Evolutionary conservation across 768 basidiomycete species (phyloP).

Genomic region (Astraeus odoratus): DNA sequence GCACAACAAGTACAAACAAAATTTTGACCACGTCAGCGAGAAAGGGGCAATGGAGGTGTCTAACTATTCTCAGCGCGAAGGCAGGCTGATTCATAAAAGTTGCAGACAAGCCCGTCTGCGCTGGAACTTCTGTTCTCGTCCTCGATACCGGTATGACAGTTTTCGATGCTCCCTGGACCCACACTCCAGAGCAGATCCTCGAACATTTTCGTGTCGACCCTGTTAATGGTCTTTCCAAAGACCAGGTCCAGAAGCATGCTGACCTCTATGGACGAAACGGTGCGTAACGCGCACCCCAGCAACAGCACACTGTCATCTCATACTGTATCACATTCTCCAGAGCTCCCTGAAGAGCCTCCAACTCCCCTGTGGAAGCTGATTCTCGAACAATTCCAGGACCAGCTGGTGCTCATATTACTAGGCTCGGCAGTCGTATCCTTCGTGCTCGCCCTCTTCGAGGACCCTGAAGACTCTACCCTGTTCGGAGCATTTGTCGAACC

Average conservation of each 20-base stretch:
- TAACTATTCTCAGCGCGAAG: no score
- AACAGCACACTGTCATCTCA: not conserved
- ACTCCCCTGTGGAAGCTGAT: conserved; percentile 93
- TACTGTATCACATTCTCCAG: conserved; percentile 34
- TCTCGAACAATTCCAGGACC: conserved; percentile 99
- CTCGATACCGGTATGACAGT: conserved; percentile 18
- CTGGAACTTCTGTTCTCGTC: not conserved
- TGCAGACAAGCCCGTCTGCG: no score
- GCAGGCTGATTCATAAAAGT: no score
- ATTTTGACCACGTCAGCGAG: no score
- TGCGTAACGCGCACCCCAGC: conserved; percentile 22
- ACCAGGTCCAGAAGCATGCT: conserved; percentile 67
- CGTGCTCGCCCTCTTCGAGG: conserved; percentile 83
- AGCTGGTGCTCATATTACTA: conserved; percentile 93
- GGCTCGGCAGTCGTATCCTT: conserved; percentile 93
- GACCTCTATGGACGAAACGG: conserved; percentile 85
- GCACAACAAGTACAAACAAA: no score
- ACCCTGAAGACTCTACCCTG: conserved; percentile 55
- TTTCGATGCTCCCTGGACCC: conserved; percentile 79
- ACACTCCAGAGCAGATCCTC: conserved; percentile 58
- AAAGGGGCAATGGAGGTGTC: no score
- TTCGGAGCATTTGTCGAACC: conserved; percentile 94
- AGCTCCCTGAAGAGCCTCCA: conserved; percentile 85
- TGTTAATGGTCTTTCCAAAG: conserved; percentile 52
- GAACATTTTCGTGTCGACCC: conserved; percentile 66